A percentile compares a stretch with the other conserved stretches of the same genome.
These are phyloP conservation scores for Ganoderma sinense DNA, from an alignment of 1,284 basidiomycete genomes.

Conservation along the genomic window DNA sequence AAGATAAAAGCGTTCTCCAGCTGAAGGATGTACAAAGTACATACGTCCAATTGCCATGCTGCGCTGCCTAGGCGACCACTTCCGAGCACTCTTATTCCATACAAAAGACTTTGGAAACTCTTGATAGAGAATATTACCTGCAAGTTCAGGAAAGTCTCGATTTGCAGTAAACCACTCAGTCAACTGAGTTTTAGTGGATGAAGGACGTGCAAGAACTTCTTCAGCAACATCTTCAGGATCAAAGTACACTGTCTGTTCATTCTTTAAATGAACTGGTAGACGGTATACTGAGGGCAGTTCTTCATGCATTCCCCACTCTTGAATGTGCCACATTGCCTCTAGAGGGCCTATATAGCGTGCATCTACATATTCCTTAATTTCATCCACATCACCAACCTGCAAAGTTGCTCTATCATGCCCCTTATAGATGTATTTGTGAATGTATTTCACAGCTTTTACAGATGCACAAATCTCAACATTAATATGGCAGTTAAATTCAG, in stretches of 20 bases:
- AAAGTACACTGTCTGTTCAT: slow-evolving; percentile 45
- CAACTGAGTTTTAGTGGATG: slow-evolving; percentile 22
- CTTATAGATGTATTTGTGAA: slow-evolving; percentile 58
- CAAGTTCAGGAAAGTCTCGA: slow-evolving; percentile 27
- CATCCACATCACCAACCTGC: slow-evolving; percentile 39
- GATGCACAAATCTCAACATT: slow-evolving; percentile 49
- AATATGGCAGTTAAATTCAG: slow-evolving; percentile 52
- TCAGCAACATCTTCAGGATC: slow-evolving; percentile 37
- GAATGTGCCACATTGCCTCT: slow-evolving; percentile 47
- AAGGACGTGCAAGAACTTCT: slow-evolving; percentile 6
- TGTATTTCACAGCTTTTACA: slow-evolving; percentile 46
- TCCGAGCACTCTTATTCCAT: slow-evolving; percentile 28
- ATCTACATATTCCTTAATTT: slow-evolving; percentile 45
- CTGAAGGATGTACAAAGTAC: slow-evolving; percentile 36
- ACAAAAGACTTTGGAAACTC: slow-evolving; percentile 36
- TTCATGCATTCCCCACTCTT: slow-evolving; percentile 35
- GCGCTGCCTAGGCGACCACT: slow-evolving; percentile 42
- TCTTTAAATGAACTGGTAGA: slow-evolving; percentile 31
- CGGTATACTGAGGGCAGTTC: slow-evolving; percentile 48
- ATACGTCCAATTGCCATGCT: slow-evolving; percentile 42
- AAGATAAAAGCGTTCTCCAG: slow-evolving; percentile 46
- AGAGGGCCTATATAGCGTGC: slow-evolving; percentile 48
- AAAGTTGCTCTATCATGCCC: slow-evolving; percentile 48
- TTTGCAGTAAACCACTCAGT: slow-evolving; percentile 17
- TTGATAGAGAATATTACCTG: slow-evolving; percentile 29